Base-by-base conservation (phyloP, 108 stramenopile genomes). In the Ochromonas danica region DNA sequence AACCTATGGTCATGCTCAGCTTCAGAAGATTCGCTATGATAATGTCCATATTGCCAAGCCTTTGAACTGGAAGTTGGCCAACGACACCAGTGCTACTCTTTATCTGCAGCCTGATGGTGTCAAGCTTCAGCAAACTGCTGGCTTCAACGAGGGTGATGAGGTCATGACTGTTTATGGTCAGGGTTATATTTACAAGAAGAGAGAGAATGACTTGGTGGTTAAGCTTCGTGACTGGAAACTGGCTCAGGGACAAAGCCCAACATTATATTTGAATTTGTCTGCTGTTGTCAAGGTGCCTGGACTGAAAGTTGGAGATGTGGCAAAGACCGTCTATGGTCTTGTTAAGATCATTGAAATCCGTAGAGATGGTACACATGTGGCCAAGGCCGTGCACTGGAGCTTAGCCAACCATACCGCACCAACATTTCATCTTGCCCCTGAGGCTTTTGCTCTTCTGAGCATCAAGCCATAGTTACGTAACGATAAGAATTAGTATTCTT, bases 141-240 rank as follows among this genome's bases (percentile, higher is more conserved):
- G 30, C 31, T 67, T 67, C 31, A 10, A 35, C 14, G 33, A 28
- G 6, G 63, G 63, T 67, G 63, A 67, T 67, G 63, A 67, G 31
- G 63, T 67, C 35, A 67, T 67, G 63, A 67, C 63, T 10, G 63
- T 67, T 10, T 67, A 67, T 67, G 63, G 63, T 67, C 63, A 36
- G 6, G 63, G 63, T 10, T 67, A 31, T 67, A 25, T 67, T 31
- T 28, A 31, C 33, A 36, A 28, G 10, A 67, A 67, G 63, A 28
- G 63, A 35, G 63, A 67, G 10, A 28, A 67, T 10, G 63, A 67
- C 31, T 67, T 67, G 31, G 63, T 67, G 3, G 63, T 67, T 6
- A 67, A 67, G 31, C 63, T 67, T 36, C 17, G 63, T 6, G 35
- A 67, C 31, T 67, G 63, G 63, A 67, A 67, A 36, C 31, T 67